Percentiles rank a stretch among this genome's conserved stretches.
Evolutionary conservation across 2,329 filamentous ascomycete species (phyloP).

Genomic region (Xylaria hypoxylon): DNA sequence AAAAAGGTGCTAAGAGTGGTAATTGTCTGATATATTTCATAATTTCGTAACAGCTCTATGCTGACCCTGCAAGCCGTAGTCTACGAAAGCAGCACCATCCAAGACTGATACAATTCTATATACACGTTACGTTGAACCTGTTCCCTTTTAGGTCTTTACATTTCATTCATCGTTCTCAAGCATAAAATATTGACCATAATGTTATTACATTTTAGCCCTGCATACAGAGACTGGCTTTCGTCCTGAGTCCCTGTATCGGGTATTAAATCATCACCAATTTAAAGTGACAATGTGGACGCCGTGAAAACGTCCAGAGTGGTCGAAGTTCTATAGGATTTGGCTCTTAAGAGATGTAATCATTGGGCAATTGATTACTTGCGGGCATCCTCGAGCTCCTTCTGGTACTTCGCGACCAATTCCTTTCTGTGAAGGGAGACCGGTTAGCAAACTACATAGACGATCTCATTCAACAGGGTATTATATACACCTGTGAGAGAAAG

Average conservation of each 20-base stretch:
- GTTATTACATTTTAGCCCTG: conserved; percentile 24
- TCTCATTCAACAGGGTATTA: conserved; percentile 26
- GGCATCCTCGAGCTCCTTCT: conserved; percentile 66
- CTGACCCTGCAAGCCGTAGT: conserved; percentile 1
- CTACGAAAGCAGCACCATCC: conserved; percentile 7
- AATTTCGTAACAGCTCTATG: neutral
- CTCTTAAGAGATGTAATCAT: neutral
- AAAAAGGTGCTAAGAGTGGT: conserved; percentile 30
- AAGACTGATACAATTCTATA: conserved; percentile 29
- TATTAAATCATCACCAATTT: conserved; percentile 6
- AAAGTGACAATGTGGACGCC: neutral
- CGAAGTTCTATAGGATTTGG: neutral
- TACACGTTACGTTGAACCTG: conserved; percentile 25
- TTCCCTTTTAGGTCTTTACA: neutral
- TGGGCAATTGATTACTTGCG: conserved; percentile 34
- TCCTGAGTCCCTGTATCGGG: neutral
- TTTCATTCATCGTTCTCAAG: conserved; percentile 20
- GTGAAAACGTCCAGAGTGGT: neutral
- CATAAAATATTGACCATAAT: conserved; percentile 16
- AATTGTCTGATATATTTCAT: conserved; percentile 37
- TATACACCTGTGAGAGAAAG: neutral
- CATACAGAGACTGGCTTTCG: neutral
- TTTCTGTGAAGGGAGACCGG: conserved; percentile 58
- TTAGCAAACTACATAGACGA: conserved; percentile 11
- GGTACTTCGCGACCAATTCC: conserved; percentile 68